These are phyloP conservation scores for Acer saccharum DNA, from an alignment of 345 rosid genomes.

Conservation along the genomic window DNA sequence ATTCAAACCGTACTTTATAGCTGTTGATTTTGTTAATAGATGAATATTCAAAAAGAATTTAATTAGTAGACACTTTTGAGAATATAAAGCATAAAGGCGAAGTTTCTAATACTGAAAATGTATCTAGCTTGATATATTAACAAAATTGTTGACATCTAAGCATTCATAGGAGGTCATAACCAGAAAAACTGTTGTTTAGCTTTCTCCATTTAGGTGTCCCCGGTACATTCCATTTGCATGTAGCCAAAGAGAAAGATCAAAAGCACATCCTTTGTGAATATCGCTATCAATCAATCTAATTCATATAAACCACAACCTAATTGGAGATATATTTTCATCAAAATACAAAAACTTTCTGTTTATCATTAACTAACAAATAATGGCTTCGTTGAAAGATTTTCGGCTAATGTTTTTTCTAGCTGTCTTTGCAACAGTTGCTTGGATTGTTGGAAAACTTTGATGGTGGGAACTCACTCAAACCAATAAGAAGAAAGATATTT, in stretches of 20 bases:
- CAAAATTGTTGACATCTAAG: neutral
- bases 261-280: neutral
- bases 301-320: neutral
- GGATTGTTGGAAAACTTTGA: too few relatives aligned
- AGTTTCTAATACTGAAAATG: too few relatives aligned
- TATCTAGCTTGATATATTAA: neutral
- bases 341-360: neutral
- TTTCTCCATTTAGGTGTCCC: constrained; percentile 1
- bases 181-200: neutral
- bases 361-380: neutral
- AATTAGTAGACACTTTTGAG: neutral
- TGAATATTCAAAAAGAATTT: too few relatives aligned
- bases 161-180: neutral
- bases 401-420: too few relatives aligned
- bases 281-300: neutral
- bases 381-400: constrained; percentile 8
- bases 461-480: too few relatives aligned
- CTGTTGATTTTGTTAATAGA: too few relatives aligned
- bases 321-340: neutral
- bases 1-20: too few relatives aligned
- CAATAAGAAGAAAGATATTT: too few relatives aligned
- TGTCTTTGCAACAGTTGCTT: neutral
- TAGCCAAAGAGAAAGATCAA: too few relatives aligned
- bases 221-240: neutral
- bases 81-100: too few relatives aligned